Conservation (phyloP, 140 eudicot genomes). For the Stevia rebaudiana region DNA sequence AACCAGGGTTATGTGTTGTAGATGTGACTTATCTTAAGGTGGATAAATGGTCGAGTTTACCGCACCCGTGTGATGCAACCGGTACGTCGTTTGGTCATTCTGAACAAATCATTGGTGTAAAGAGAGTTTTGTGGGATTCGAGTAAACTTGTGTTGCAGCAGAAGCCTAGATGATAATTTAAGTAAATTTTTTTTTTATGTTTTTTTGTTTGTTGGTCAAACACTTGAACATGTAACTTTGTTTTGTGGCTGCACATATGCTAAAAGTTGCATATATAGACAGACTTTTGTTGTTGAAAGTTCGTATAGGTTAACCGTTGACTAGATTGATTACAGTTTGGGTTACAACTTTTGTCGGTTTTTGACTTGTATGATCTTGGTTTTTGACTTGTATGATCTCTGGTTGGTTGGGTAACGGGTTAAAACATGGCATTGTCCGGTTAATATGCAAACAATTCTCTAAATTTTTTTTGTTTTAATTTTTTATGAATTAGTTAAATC, state of each 20-base stretch:
- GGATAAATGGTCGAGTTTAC: conserved; percentile 47
- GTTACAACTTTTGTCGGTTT: not conserved
- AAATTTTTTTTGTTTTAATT: not conserved
- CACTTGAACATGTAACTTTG: conserved; percentile 1
- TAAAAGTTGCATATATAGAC: conserved; percentile 11
- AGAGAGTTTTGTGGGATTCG: conserved; percentile 70
- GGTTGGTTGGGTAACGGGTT: not conserved
- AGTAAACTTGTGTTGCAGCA: conserved; percentile 34
- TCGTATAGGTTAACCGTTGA: conserved; percentile 11
- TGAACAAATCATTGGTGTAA: conserved; percentile 39
- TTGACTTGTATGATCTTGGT: not conserved
- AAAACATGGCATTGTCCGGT: not conserved
- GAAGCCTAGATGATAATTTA: conserved; percentile 19
- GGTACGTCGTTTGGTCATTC: conserved; percentile 54
- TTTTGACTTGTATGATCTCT: not conserved
- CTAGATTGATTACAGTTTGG: not conserved
- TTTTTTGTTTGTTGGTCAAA: conserved; percentile 15
- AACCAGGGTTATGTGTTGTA: conserved; percentile 56
- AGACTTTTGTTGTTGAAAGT: conserved; percentile 4
- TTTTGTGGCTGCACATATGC: conserved; percentile 19
- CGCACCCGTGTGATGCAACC: conserved; percentile 47
- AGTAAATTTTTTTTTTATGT: not conserved
- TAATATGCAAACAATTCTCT: not conserved
- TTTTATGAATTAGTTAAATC: not conserved
- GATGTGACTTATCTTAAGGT: conserved; percentile 52